Evolutionary conservation across 2,329 filamentous ascomycete genomes (phyloP).

Genomic region (Huntiella bhutanensis): DNA sequence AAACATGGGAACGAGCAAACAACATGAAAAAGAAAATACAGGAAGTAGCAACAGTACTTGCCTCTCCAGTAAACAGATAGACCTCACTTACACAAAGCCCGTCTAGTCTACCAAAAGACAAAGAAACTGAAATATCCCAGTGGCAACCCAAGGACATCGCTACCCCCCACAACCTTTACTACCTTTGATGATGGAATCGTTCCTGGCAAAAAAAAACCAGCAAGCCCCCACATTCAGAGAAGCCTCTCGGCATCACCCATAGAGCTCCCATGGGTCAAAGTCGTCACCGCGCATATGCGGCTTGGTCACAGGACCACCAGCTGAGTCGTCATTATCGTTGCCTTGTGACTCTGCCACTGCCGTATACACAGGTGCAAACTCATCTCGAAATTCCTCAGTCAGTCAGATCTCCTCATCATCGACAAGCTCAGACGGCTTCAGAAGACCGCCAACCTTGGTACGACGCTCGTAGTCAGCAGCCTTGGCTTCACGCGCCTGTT

Average conservation of each 20-base stretch:
- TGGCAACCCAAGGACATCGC: constrained; percentile 1
- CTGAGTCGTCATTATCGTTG: constrained; percentile 7
- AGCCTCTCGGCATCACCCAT: constrained; percentile 12
- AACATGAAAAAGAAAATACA: constrained; percentile 1
- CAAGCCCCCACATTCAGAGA: neutral
- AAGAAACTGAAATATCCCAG: neutral
- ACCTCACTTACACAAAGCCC: too few relatives aligned
- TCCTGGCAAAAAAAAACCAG: neutral
- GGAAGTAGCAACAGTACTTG: too few relatives aligned
- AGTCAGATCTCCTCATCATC: constrained; percentile 75
- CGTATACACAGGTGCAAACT: constrained; percentile 29
- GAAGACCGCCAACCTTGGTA: constrained; percentile 83
- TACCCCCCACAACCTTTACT: constrained; percentile 2
- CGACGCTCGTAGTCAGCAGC: constrained; percentile 77
- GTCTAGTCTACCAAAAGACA: too few relatives aligned
- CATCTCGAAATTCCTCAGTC: constrained; percentile 43
- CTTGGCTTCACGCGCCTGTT: constrained; percentile 69
- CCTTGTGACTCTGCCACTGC: constrained; percentile 5
- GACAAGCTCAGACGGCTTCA: constrained; percentile 95
- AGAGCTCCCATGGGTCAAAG: constrained; percentile 14
- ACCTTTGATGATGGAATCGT: constrained; percentile 1
- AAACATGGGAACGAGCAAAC: neutral
- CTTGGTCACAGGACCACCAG: constrained; percentile 3
- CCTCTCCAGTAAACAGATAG: too few relatives aligned
- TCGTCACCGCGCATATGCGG: constrained; percentile 10